phyloP scores from a whole-genome alignment of 768 basidiomycete species.

The Clavulina sp. region DNA sequence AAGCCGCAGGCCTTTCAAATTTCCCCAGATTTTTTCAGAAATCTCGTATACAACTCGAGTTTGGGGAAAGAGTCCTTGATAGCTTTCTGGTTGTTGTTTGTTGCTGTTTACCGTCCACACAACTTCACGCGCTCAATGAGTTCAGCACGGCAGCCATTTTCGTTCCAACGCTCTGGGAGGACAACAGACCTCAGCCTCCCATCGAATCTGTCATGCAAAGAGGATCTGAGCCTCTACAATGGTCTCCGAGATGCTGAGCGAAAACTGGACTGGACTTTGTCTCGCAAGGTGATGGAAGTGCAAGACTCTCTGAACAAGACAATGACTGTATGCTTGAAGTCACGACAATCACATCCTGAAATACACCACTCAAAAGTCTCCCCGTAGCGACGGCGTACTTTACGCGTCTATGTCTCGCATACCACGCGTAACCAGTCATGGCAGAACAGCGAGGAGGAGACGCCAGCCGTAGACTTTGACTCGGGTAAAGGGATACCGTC shows the following conservation, averaged over 20 bases:
- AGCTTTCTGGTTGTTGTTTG: neutral
- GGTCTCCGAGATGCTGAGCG: constrained; percentile 77
- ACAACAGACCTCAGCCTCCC: neutral
- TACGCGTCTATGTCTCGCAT: constrained; percentile 78
- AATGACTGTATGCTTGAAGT: constrained; percentile 35
- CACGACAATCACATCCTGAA: neutral
- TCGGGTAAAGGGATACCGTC: constrained; percentile 81
- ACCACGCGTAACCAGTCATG: constrained; percentile 71
- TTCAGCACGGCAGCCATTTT: neutral
- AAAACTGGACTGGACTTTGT: constrained; percentile 89
- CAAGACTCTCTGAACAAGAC: constrained; percentile 70
- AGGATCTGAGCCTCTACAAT: constrained; percentile 44
- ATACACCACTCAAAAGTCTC: neutral
- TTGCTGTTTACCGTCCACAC: neutral
- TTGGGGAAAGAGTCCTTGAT: too few relatives aligned
- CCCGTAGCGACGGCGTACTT: constrained; percentile 29
- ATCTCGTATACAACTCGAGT: too few relatives aligned
- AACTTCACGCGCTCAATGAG: neutral
- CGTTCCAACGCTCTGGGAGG: neutral
- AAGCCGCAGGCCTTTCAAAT: too few relatives aligned
- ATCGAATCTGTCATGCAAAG: neutral
- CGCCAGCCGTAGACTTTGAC: constrained; percentile 34
- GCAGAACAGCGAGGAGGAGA: constrained; percentile 28
- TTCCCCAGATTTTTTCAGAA: too few relatives aligned
- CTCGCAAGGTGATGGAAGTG: constrained; percentile 75